Evolutionary conservation across 2,329 filamentous ascomycete genomes (phyloP).

Genomic region (Fusarium austroafricanum): DNA sequence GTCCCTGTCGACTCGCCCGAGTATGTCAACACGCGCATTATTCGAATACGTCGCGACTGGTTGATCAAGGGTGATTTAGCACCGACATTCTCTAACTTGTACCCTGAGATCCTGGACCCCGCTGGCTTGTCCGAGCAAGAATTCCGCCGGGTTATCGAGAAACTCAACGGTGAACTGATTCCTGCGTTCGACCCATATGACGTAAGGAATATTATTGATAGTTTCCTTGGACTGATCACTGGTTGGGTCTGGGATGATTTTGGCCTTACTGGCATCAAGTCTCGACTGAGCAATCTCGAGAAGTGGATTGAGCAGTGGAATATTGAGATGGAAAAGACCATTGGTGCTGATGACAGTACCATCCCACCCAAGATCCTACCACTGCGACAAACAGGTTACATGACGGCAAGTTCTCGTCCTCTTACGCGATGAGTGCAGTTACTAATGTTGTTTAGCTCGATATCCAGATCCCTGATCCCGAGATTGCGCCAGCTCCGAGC

Average conservation of each 20-base stretch:
- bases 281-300: slow-evolving; percentile 76
- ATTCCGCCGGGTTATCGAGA: slow-evolving; percentile 84
- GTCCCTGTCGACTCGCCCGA: slow-evolving; percentile 82
- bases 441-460: slow-evolving; percentile 67
- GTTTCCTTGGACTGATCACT: slow-evolving; percentile 81
- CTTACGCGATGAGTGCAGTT: background rate
- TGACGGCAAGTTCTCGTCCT: slow-evolving; percentile 70
- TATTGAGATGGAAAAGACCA: slow-evolving; percentile 69
- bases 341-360: slow-evolving; percentile 62
- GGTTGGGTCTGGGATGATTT: slow-evolving; percentile 96
- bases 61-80: slow-evolving; percentile 89
- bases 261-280: slow-evolving; percentile 81
- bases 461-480: slow-evolving; percentile 83
- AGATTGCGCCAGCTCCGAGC: slow-evolving; percentile 68
- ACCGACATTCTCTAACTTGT: slow-evolving; percentile 93
- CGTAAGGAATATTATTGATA: slow-evolving; percentile 82
- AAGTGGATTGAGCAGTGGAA: slow-evolving; percentile 91
- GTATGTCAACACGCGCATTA: slow-evolving; percentile 84
- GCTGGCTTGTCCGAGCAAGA: slow-evolving; percentile 84
- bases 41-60: slow-evolving; percentile 92
- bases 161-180: slow-evolving; percentile 81
- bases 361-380: slow-evolving; percentile 78
- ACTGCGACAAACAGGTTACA: slow-evolving; percentile 85
- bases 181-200: slow-evolving; percentile 84
- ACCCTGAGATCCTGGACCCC: slow-evolving; percentile 94